Conservation (phyloP, 1,284 basidiomycete genomes). For the Farysia itapuensis region DNA sequence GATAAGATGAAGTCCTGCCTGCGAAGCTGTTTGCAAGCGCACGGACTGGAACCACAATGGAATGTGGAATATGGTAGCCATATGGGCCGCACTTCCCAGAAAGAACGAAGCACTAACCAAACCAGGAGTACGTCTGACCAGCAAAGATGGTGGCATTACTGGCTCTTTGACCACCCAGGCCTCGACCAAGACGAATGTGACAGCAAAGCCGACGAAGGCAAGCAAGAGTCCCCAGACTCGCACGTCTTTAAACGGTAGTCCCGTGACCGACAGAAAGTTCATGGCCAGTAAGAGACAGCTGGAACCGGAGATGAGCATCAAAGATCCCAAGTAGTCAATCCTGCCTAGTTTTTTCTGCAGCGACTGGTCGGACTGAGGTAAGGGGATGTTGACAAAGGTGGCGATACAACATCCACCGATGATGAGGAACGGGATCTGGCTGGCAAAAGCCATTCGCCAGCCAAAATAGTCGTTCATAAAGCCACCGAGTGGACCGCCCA, state of each 20-base stretch:
- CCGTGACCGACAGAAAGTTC: constrained; percentile 50
- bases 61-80: constrained; percentile 66
- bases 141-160: constrained; percentile 40
- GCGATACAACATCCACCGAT: constrained; percentile 57
- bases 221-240: constrained; percentile 43
- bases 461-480: constrained; percentile 44
- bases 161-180: constrained; percentile 61
- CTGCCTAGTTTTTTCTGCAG: constrained; percentile 59
- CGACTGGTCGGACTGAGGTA: constrained; percentile 52
- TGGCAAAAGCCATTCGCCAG: constrained; percentile 55
- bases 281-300: constrained; percentile 58
- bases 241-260: constrained; percentile 38
- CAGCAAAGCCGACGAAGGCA: constrained; percentile 64
- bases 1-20: constrained; percentile 73
- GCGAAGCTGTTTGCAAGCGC: constrained; percentile 69
- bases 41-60: constrained; percentile 88
- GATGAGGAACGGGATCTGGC: constrained; percentile 58
- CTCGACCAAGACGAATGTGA: constrained; percentile 63
- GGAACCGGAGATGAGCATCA: constrained; percentile 56
- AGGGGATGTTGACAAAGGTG: constrained; percentile 60
- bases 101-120: constrained; percentile 25
- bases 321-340: constrained; percentile 59
- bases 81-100: constrained; percentile 20
- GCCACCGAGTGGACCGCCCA: constrained; percentile 54
- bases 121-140: constrained; percentile 15